phyloP scores from a whole-genome alignment of 2,329 filamentous ascomycete species.

The Calonectria henricotiae region DNA sequence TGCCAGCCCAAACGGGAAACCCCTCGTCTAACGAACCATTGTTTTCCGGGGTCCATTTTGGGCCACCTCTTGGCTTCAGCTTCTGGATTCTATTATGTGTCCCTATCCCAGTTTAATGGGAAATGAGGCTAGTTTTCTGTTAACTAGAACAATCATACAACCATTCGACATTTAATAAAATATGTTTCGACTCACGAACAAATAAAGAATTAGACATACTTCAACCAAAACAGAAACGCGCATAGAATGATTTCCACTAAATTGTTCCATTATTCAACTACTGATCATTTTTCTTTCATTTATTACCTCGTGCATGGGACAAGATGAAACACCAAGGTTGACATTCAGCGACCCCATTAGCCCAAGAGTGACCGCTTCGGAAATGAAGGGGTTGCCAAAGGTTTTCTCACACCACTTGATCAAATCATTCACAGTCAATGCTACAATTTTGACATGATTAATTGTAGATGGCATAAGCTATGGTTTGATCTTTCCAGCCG shows the following conservation, averaged over 20 bases:
- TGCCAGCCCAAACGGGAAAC: neutral
- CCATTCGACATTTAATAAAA: no score
- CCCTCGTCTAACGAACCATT: neutral
- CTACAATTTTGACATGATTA: neutral
- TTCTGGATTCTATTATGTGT: neutral
- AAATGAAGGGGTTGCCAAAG: neutral
- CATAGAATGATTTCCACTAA: neutral
- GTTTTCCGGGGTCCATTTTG: slow-evolving; percentile 1
- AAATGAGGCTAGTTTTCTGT: no score
- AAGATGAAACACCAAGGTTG: neutral
- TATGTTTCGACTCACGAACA: no score
- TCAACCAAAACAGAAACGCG: no score
- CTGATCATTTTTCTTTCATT: neutral
- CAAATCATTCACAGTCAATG: neutral
- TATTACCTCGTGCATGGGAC: neutral
- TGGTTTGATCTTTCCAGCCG: neutral
- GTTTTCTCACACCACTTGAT: no score
- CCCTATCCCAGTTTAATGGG: no score
- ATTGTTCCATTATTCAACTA: neutral
- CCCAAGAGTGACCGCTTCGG: neutral
- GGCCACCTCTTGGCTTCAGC: neutral
- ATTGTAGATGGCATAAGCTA: neutral
- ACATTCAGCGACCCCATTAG: neutral
- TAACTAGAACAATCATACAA: no score
- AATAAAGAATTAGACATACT: no score